Base-by-base conservation (phyloP, 2,329 filamentous ascomycete genomes). In the Fusarium sp. region DNA sequence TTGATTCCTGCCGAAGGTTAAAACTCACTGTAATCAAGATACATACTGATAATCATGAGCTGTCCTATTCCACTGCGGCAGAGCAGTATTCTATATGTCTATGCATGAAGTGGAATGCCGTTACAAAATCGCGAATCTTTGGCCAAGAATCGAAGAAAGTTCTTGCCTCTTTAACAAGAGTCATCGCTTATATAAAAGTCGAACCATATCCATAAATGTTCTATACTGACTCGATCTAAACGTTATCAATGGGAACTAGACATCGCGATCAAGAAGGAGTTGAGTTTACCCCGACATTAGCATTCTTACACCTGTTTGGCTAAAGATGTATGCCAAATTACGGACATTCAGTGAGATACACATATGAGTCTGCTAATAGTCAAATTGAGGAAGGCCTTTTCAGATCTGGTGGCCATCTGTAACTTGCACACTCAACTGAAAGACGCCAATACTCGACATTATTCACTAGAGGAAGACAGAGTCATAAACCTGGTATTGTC, bases 1-100 rank as follows among this genome's bases (percentile, higher is more conserved):
- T 12, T 18, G 1, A 7, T 20, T 11, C 20, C 10, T 17, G 1
- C 18, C 25, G 13, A 38, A n/a, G 7, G 12, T 14, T n/a, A 5
- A 8, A 15, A 27, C 7, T 20, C 14, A 20, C 13, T 52, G 15
- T 15, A 5, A 10, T 25, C 12, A 14, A 36, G 17, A 36, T 14
- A 36, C 2, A 18, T 9, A 36, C 8, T 25, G 15, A 20, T 7
- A 52, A 9, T 25, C 6, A 20, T 12, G 18, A 35, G 18, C 25
- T 6, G 12, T n/a, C 18, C 22, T n/a, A 14, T 52, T 3, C 20
- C 33, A 38, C 33, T 12, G 17, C 22, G 4, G 20, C 20, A 11
- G 9, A 27, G 18, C 22, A 27, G 18, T 52, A 52, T 27, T 3
- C 22, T n/a, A 6, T 38, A 5, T 38, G 18, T 13, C 29, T 5